Evolutionary conservation across 495 filamentous ascomycete species (phyloP), one percentile per base, ranked within the genome.

Genomic region (Jackrogersella minutella): DNA sequence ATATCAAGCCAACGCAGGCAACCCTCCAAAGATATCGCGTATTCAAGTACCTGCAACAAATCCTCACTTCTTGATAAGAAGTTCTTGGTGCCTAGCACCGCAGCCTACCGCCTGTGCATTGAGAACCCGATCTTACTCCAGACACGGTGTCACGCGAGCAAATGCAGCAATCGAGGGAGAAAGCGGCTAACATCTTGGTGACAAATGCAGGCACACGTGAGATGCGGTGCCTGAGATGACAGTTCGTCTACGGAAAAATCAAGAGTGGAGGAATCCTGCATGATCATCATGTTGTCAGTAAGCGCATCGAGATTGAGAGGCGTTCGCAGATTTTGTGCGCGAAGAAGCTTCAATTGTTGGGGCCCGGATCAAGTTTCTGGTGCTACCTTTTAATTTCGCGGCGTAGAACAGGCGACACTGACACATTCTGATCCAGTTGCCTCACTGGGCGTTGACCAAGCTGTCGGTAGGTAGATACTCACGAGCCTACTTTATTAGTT

Each of bases 321-420:
- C 10, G 24, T 31, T 21, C 5, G 26, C 14, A 24, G n/a, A 10
- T 47, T 30, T n/a, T 5, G 5, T 11, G 11, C n/a, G 55, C 13
- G 19, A 50, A 13, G n/a, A n/a, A n/a, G n/a, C 37, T 34, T 37
- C 33, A 34, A 24, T 28, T 36, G 41, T 50, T 41, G 49, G 46
- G 14, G 60, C 22, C 54, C 59, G 54, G 50, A 57, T 44, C 47
- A 41, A 16, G 16, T 31, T 21, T 36, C 24, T 14, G 36, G 60
- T 61, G 31, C 60, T 49, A 60, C 59, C 9, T 55, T 55, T 36
- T 69, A 63, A 64, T 64, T 44, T 64, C 50, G n/a, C 28, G 19
- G 28, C 13, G 66, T 60, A 53, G 21, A 41, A 57, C 49, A 40
- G 49, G 33, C 22, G 46, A 37, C 49, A 39, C 22, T 22, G 28